Evolutionary conservation across 2,329 filamentous ascomycete species (phyloP), one percentile per base, ranked within the genome.

Genomic region (Fusarium sp.): DNA sequence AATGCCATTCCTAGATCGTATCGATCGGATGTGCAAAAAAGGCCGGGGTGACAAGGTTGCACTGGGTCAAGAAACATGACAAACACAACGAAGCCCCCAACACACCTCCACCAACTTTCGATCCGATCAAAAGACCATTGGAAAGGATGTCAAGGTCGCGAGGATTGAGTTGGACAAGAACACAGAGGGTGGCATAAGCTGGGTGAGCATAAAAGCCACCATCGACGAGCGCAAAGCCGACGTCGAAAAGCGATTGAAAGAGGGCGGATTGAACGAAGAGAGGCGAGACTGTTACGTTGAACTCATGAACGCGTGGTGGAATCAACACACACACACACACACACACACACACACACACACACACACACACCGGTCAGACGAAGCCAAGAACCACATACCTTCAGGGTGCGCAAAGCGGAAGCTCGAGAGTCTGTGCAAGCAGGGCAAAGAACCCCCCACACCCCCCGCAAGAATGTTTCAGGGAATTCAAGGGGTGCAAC

Each of bases 401-500:
- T 27, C 50, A 6, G 10, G 13, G 34, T 53, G 11, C 13, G 36
- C 34, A 30, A 53, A 39, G 12, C 4, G 18, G 2, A 16, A 18
- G 36, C 36, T 31, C 16, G 7, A 28, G 31, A 15, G 1, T 9
- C 28, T 50, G 4, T 12, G 15, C 31, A 40, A 27, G 11, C 16
- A 36, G 18, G 40, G 43, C 43, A 16, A 31, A 4, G 23, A 30
- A 53, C 4, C 15, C 2, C 8, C 34, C 36, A 53, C 4, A 27
- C 2, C 8, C 34, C 36, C 39, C 51, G 44, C 51, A 44, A 55
- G 39, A 44, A 27, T 41, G 34, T 10, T 18, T 9, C 7, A 13
- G 27, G 34, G 15, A 30, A 41, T 55, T 43, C 28, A 53, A 53
- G 37, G 41, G 41, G 37, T 18, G 50, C 16, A 53, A 53, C 13